Evolutionary conservation across 257 asterid genomes (phyloP).

Genomic region (Solanum virginianum): DNA sequence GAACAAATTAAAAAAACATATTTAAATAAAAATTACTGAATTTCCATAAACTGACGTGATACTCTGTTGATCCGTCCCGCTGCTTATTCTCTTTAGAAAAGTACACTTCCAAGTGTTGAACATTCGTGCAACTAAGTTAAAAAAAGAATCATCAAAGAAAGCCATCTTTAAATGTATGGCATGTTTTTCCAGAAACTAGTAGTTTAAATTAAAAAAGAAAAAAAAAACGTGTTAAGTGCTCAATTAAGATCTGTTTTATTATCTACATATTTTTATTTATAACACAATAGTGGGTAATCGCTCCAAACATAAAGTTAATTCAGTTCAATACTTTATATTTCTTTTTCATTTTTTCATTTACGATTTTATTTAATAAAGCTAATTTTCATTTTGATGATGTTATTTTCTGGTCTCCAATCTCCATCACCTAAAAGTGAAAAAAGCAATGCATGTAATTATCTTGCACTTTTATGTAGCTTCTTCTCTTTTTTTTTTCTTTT

Average conservation of each 20-base stretch:
- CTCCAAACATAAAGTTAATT: not conserved
- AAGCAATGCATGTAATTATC: not conserved
- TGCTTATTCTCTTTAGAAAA: not conserved
- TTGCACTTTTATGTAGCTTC: not conserved
- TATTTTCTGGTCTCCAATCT: not conserved
- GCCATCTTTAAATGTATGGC: not conserved
- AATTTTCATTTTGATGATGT: not conserved
- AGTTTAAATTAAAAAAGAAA: too few relatives aligned
- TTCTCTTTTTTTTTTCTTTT: not conserved
- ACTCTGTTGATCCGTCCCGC: not conserved
- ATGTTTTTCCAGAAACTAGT: not conserved
- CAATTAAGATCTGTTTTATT: not conserved
- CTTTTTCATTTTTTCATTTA: not conserved
- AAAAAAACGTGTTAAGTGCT: not conserved
- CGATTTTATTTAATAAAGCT: not conserved
- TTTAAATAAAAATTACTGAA: not conserved
- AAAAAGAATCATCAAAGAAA: not conserved
- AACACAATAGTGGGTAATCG: not conserved
- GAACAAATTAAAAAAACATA: not conserved
- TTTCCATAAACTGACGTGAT: rapidly evolving
- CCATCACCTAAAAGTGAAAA: not conserved
- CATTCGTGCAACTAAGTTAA: not conserved
- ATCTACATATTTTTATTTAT: not conserved
- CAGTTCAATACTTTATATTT: not conserved
- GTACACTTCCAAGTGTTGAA: not conserved